Conservation (phyloP, 2,329 filamentous ascomycete genomes). For the Curvularia spicifera region DNA sequence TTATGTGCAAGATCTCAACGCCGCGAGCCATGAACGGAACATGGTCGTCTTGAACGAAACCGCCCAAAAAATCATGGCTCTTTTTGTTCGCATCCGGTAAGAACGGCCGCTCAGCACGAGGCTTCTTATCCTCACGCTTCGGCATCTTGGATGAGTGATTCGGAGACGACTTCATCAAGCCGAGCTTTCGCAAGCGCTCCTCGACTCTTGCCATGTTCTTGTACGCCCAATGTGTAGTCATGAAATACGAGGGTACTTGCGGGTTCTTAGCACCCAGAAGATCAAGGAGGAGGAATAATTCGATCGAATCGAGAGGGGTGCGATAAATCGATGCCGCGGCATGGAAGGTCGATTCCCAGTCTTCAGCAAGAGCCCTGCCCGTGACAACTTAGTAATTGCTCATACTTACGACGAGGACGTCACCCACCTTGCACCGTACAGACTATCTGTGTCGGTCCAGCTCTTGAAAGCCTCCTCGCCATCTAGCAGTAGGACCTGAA, state of each 20-base stretch:
- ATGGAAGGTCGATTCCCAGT: constrained; percentile 78
- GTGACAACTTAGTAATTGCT: neutral
- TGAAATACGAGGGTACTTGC: constrained; percentile 82
- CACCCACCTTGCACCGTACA: constrained; percentile 82
- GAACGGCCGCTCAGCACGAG: constrained; percentile 59
- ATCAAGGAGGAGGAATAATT: constrained; percentile 88
- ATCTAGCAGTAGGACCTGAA: constrained; percentile 90
- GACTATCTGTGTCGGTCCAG: constrained; percentile 82
- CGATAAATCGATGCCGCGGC: constrained; percentile 75
- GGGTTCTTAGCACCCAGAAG: constrained; percentile 77
- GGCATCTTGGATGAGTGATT: constrained; percentile 55
- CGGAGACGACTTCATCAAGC: constrained; percentile 68
- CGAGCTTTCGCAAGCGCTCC: constrained; percentile 71
- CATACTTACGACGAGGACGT: neutral
- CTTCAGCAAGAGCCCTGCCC: constrained; percentile 71
- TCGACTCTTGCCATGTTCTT: constrained; percentile 77
- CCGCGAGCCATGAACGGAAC: constrained; percentile 87
- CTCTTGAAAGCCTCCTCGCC: constrained; percentile 88
- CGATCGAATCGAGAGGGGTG: constrained; percentile 79
- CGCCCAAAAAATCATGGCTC: constrained; percentile 57
- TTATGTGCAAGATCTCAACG: constrained; percentile 90
- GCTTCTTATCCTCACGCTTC: constrained; percentile 38
- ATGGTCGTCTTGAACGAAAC: constrained; percentile 84
- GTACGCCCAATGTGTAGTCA: constrained; percentile 94
- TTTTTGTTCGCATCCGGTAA: constrained; percentile 64